Conservation (phyloP, 192 early-diverging fungal genomes). For the Entomortierella lignicola region DNA sequence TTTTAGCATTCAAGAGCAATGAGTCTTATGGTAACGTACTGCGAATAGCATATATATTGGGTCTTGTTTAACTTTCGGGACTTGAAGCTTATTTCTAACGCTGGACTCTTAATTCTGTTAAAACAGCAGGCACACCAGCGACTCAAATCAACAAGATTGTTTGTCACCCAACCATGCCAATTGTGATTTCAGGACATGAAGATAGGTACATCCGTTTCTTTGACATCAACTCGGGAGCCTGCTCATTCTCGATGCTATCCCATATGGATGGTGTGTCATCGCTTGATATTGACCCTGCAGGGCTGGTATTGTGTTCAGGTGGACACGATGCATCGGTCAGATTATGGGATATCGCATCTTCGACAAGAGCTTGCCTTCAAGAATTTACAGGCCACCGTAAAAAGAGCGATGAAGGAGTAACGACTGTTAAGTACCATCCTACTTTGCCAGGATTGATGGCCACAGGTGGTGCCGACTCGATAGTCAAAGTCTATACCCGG, state of each 20-base stretch:
- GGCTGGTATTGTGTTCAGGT: constrained; percentile 61
- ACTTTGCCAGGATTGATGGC: constrained; percentile 62
- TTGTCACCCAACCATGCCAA: constrained; percentile 77
- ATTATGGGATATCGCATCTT: constrained; percentile 77
- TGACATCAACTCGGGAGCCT: constrained; percentile 75
- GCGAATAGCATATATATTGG: not conserved
- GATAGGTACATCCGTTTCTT: constrained; percentile 80
- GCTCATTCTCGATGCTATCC: constrained; percentile 71
- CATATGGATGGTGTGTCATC: constrained; percentile 78
- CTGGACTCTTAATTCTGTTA: not conserved
- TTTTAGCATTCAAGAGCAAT: constrained; percentile 66
- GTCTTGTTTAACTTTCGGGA: no score
- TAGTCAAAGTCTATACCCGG: constrained; percentile 64
- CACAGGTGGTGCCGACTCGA: constrained; percentile 70
- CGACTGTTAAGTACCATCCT: constrained; percentile 67
- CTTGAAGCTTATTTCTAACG: no score
- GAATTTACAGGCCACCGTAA: constrained; percentile 77
- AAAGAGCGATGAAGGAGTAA: constrained; percentile 82
- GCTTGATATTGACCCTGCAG: constrained; percentile 72
- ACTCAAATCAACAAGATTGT: constrained; percentile 85
- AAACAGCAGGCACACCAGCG: constrained; percentile 59
- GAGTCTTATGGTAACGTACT: constrained; percentile 62
- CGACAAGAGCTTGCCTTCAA: constrained; percentile 72
- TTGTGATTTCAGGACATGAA: constrained; percentile 81
- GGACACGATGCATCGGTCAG: constrained; percentile 83